Conservation (phyloP, 1,284 basidiomycete genomes). For the Neonothopanus nambi region DNA sequence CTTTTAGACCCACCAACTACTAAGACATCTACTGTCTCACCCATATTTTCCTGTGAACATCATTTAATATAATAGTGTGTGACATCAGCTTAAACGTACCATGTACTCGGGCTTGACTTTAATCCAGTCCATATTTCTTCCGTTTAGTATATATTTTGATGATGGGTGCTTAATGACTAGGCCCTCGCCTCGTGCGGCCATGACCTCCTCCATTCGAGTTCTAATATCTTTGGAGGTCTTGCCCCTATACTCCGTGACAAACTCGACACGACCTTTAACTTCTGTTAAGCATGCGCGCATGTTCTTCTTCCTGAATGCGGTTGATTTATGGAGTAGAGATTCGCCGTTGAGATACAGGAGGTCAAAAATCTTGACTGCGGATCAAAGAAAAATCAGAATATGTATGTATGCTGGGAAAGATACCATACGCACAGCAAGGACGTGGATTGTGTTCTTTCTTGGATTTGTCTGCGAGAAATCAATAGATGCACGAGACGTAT, state of each 20-base stretch:
- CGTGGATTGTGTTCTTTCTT: slow-evolving; percentile 73
- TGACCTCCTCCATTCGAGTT: slow-evolving; percentile 74
- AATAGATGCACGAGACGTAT: slow-evolving; percentile 2
- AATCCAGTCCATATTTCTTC: slow-evolving; percentile 87
- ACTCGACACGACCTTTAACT: slow-evolving; percentile 79
- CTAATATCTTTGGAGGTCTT: slow-evolving; percentile 80
- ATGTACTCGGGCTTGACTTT: slow-evolving; percentile 96
- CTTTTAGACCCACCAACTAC: slow-evolving; percentile 70
- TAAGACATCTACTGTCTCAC: slow-evolving; percentile 85
- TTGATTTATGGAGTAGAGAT: slow-evolving; percentile 63
- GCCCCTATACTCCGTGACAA: slow-evolving; percentile 69
- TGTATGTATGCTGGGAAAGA: not conserved
- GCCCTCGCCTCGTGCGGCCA: slow-evolving; percentile 86
- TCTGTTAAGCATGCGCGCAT: slow-evolving; percentile 61
- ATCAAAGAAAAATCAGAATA: slow-evolving; percentile 7
- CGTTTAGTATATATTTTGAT: slow-evolving; percentile 80
- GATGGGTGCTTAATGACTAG: slow-evolving; percentile 86
- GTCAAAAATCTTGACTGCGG: slow-evolving; percentile 91
- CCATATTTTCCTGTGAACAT: slow-evolving; percentile 72
- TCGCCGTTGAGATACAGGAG: slow-evolving; percentile 82
- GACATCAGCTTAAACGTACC: slow-evolving; percentile 43
- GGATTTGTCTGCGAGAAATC: slow-evolving; percentile 53
- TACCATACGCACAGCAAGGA: slow-evolving; percentile 84
- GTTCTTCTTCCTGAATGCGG: slow-evolving; percentile 70
- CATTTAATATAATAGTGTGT: slow-evolving; percentile 8